These are phyloP conservation scores for Umbelopsis sp. DNA, from an alignment of 192 early-diverging fungal species.

Conservation along the genomic window DNA sequence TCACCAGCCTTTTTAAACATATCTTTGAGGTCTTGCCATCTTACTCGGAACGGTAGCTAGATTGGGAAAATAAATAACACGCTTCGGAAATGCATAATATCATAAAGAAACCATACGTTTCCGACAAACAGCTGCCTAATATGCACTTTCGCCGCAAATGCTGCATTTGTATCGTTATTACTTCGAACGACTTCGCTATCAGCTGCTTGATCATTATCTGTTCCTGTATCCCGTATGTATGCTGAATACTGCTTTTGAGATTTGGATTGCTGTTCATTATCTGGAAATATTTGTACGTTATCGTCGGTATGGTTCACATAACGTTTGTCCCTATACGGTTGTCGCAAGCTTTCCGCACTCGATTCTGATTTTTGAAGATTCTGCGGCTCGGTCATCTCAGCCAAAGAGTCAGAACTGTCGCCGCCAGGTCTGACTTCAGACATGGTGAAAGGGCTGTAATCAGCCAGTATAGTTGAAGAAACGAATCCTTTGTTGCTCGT, in stretches of 20 bases:
- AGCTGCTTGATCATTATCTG: neutral
- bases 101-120: slow-evolving; percentile 53
- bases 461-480: neutral
- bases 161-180: neutral
- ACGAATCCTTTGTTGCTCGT: neutral
- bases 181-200: neutral
- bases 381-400: neutral
- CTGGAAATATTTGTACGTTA: no score
- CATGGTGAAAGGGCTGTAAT: neutral
- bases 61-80: neutral
- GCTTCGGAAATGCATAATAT: neutral
- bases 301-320: no score
- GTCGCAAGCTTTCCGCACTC: neutral
- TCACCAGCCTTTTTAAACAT: slow-evolving; percentile 70
- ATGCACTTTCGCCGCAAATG: neutral
- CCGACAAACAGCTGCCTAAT: slow-evolving; percentile 65
- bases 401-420: slow-evolving; percentile 2
- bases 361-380: neutral
- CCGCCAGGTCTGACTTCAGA: slow-evolving; percentile 18
- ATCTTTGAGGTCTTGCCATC: slow-evolving; percentile 77
- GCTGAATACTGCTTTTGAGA: no score
- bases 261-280: no score
- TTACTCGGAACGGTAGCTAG: slow-evolving; percentile 70
- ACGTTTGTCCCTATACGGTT: neutral
- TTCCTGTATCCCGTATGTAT: no score